Conservation (phyloP, 2,329 filamentous ascomycete species). For the Cladosporium colombiae region DNA sequence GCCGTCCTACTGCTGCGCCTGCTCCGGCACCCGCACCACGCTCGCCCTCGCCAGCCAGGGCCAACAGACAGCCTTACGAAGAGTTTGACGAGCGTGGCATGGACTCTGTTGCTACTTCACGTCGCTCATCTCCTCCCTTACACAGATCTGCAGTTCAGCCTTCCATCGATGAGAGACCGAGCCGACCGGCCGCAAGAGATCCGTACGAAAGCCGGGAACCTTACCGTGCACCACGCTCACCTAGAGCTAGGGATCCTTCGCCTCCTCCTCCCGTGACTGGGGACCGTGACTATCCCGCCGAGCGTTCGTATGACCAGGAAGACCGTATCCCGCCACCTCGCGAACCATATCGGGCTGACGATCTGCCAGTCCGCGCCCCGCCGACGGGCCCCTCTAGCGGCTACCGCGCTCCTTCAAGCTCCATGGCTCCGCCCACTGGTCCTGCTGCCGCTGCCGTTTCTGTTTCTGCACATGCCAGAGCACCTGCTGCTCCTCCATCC, state of each 20-base stretch:
- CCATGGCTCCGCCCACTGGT: conserved; percentile 37
- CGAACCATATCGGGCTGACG: conserved; percentile 33
- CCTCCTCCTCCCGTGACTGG: conserved; percentile 31
- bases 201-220: conserved; percentile 22
- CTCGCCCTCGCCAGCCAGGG: conserved; percentile 53
- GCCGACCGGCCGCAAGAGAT: conserved; percentile 29
- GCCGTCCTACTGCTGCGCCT: conserved; percentile 28
- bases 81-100: conserved; percentile 54
- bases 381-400: conserved; percentile 33
- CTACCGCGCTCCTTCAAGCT: conserved; percentile 25
- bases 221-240: conserved; percentile 35
- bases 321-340: conserved; percentile 31
- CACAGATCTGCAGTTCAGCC: conserved; percentile 49
- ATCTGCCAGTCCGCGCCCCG: conserved; percentile 29
- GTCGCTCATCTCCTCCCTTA: conserved; percentile 61
- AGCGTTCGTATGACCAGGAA: conserved; percentile 24
- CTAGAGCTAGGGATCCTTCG: conserved; percentile 27
- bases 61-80: conserved; percentile 32
- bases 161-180: conserved; percentile 35
- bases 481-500: conserved; percentile 31
- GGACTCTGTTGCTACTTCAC: conserved; percentile 59
- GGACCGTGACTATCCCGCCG: conserved; percentile 27
- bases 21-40: conserved; percentile 43
- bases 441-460: conserved; percentile 30
- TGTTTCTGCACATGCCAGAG: conserved; percentile 27